Base-by-base conservation (phyloP, 2,329 filamentous ascomycete genomes). In the Aspergillus chevalieri region DNA sequence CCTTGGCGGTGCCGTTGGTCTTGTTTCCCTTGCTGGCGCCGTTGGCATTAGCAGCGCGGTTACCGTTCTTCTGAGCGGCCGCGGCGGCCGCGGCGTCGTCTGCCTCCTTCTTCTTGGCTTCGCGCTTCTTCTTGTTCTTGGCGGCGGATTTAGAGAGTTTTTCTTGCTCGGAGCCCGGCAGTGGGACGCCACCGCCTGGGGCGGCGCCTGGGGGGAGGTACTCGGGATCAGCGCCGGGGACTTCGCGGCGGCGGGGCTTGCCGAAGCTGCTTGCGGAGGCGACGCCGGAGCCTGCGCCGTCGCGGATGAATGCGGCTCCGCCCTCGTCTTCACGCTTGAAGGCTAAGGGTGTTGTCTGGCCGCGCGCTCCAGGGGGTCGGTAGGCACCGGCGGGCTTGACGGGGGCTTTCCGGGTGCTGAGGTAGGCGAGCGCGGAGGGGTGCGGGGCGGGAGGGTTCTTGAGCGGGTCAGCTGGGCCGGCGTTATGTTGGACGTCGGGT, bases 51-150 rank as follows among this genome's bases (percentile, higher is more conserved):
- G 51, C 54, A 44, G n/a, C 6, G 34, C 38, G 15, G 38, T 41
- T 41, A 52, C 48, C n/a, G 56, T 53, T 42, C 53, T 44, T 72
- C 65, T 56, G 49, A 47, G 76, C 53, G 70, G 76, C 52, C 70
- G 78, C 59, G 77, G 47, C 45, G n/a, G 58, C 62, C 42, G 74
- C 73, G 58, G 83, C 84, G 45, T 81, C 82, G 15, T 89, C 87
- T 5, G 77, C 80, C 43, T 93, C 90, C 66, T 91, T 93, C 46
- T 96, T 97, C 79, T 94, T 96, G 58, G 88, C 88, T 59, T 88
- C 85, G 43, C 93, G 83, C 81, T 97, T 97, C 82, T 97, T 97
- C 82, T 97, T 97, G 74, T 96, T 96, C 80, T 96, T 96, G 60
- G 89, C 76, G 10, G 87, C 90, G 47, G 86, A 83, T 74, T 93